Evolutionary conservation across 1,284 basidiomycete species (phyloP).

Genomic region (Xerocomus minutiporus): DNA sequence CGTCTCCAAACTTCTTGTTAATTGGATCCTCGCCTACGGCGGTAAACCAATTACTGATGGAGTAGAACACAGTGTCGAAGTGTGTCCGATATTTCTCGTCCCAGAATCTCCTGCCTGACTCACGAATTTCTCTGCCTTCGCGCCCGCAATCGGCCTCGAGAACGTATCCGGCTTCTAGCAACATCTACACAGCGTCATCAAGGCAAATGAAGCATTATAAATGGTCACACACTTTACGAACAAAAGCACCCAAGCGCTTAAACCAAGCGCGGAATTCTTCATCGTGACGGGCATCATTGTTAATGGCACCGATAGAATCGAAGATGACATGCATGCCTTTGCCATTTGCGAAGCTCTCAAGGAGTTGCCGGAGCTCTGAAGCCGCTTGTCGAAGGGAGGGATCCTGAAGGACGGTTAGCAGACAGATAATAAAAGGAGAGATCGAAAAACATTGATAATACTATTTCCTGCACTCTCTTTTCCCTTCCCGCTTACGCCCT

Average conservation of each 20-base stretch:
- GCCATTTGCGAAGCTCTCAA: constrained; percentile 90
- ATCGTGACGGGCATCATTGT: constrained; percentile 74
- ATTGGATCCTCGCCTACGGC: constrained; percentile 83
- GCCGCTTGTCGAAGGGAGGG: constrained; percentile 55
- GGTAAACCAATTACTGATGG: constrained; percentile 72
- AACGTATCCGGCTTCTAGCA: constrained; percentile 87
- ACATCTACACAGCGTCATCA: constrained; percentile 38
- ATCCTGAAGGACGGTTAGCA: constrained; percentile 38
- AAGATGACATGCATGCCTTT: constrained; percentile 64
- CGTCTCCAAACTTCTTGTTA: constrained; percentile 76
- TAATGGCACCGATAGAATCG: constrained; percentile 70
- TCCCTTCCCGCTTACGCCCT: constrained; percentile 42
- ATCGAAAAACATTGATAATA: constrained; percentile 24
- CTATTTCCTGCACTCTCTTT: constrained; percentile 32
- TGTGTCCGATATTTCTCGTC: constrained; percentile 81
- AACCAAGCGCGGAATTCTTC: constrained; percentile 80
- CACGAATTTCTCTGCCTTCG: constrained; percentile 58
- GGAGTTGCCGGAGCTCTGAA: constrained; percentile 68
- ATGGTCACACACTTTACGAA: constrained; percentile 52
- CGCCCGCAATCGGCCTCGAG: constrained; percentile 72
- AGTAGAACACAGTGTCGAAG: constrained; percentile 77
- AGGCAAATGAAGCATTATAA: not conserved
- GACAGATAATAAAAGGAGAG: not conserved
- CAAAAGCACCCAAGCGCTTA: constrained; percentile 56
- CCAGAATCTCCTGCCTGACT: constrained; percentile 76